Conservation (phyloP, 805 yeast genomes). For the Nadsonia fulvescens region DNA sequence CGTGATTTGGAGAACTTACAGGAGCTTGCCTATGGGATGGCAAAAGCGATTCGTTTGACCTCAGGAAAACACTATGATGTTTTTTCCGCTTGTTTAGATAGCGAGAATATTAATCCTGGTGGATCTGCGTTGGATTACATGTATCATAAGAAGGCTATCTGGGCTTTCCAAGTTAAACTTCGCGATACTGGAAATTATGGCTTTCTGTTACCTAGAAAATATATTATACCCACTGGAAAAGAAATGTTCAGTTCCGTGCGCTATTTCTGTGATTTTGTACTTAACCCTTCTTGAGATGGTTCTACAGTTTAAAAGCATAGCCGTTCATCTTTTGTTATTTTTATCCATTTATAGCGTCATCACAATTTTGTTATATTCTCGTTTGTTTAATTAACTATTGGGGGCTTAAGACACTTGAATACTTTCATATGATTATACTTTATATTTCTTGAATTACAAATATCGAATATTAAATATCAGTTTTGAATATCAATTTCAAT, state of each 20-base stretch:
- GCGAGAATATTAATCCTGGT: slow-evolving; percentile 57
- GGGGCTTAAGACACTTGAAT: too few species aligned
- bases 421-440: too few species aligned
- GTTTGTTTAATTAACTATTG: too few species aligned
- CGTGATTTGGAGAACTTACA: slow-evolving; percentile 65
- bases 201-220: slow-evolving; percentile 52
- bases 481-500: too few species aligned
- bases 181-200: slow-evolving; percentile 76
- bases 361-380: too few species aligned
- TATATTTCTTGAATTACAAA: too few species aligned
- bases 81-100: slow-evolving; percentile 61
- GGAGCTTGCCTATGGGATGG: slow-evolving; percentile 65
- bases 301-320: slow-evolving; percentile 1
- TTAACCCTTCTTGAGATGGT: slow-evolving; percentile 4
- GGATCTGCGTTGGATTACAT: slow-evolving; percentile 70
- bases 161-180: slow-evolving; percentile 72
- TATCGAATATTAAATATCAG: too few species aligned
- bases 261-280: slow-evolving; percentile 39
- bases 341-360: too few species aligned
- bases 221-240: slow-evolving; percentile 57
- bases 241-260: slow-evolving; percentile 52
- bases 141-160: slow-evolving; percentile 65
- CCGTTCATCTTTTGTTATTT: too few species aligned
- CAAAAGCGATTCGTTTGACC: slow-evolving; percentile 49
- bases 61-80: slow-evolving; percentile 54